Evolutionary conservation across 2,329 filamentous ascomycete species (phyloP), one percentile per base, ranked within the genome.

Genomic region (Coniochaeta pulveracea): DNA sequence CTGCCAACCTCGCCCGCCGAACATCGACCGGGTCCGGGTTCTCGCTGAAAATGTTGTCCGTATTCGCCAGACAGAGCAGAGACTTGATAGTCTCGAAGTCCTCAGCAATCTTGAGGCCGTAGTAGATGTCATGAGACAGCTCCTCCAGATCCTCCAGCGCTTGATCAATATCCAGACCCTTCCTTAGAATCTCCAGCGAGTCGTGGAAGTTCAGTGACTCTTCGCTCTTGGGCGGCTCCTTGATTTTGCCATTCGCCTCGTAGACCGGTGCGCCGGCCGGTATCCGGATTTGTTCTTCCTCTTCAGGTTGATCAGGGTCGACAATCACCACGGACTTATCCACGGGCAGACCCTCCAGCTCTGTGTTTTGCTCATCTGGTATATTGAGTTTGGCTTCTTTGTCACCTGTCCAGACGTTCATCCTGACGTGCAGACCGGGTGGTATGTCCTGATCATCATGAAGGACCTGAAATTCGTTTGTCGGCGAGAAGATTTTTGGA

Each of bases 331-430:
- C 53, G 14, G 63, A 63, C 34, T 60, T 59, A 37, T 76, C 68
- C 5, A 66, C 59, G 1, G 67, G 63, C 3, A 72, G 47, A n/a
- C 66, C 67, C 21, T 65, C 60, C 1, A 72, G 54, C 1, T 56
- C 57, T 11, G 62, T 49, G 32, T 63, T 55, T 12, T 52, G 47
- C 41, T 77, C 72, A 10, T 58, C 58, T 1, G 72, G 72, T 12
- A 76, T 61, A 50, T 81, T 72, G 40, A 81, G 61, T 47, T 79
- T 77, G 42, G 77, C 78, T 49, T 80, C 74, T 43, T 73, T 77
- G 42, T 63, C 45, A 15, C 78, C 77, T 0, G 75, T 76, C 43
- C 64, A 63, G 29, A 83, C 63, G 47, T 83, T 72, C 35, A 83
- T 54, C 24, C 76, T 69, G 33, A 82, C 65, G 48, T 83, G 78